Base-by-base conservation (phyloP, 306 rosid species). In the Cicer cuneatum region DNA sequence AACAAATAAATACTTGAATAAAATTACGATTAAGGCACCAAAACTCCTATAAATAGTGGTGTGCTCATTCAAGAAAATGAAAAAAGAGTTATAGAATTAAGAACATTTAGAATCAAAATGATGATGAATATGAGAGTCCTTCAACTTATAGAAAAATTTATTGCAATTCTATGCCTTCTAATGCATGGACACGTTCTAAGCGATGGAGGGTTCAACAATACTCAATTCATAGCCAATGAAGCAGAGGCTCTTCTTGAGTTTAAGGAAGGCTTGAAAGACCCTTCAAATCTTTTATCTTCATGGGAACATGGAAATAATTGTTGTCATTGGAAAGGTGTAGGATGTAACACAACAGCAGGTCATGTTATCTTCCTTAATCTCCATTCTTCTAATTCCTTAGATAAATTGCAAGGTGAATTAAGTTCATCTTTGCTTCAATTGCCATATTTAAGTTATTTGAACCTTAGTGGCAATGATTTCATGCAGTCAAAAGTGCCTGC, bases 301-400 rank as follows among this genome's bases (percentile, higher is more conserved):
- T 66, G 83, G 83, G 10, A 0, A 39, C 5, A 5, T n/a, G 29
- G 33, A 61, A 29, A 10, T 1, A 74, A 81, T 69, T 69, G 53
- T 24, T 81, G 80, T 80, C 13, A 61, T 7, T 81, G 84, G 80
- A 53, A 10, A 10, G 84, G 84, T 24, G 84, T 75, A 29, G 54
- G 46, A 60, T 75, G 84, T 9, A 52, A 61, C 79, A 59, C 10
- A 48, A 69, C 67, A 57, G 19, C 84, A 67, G 77, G 80, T 81
- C 77, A 61, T 69, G 84, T 81, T 69, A 73, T 47, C 11, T 65
- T 72, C 3, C 77, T 80, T 68, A 45, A 80, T 74, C 80, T 80
- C 62, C 13, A 0, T 1, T 16, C 6, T 59, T 6, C 52, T 33
- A 62, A 60, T 69, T 9, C 76, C 2, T 49, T 2, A 12, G 7